Evolutionary conservation across 176 grass and related monocot species (phyloP).

Genomic region (Ensete glaucum): DNA sequence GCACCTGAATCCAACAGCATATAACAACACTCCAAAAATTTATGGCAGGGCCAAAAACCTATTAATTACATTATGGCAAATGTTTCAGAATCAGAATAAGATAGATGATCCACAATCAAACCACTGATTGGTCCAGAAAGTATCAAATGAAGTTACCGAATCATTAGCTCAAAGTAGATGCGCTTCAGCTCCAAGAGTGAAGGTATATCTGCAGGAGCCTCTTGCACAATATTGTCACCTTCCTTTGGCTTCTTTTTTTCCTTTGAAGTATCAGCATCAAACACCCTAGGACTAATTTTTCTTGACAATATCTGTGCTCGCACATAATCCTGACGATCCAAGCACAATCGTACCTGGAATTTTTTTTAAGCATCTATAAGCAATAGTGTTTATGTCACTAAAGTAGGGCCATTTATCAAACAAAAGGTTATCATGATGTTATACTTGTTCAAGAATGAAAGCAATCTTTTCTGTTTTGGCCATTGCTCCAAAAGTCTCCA

Average conservation of each 20-base stretch:
- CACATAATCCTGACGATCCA: conserved; percentile 83
- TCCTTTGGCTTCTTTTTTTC: conserved; percentile 93
- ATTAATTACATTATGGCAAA: not conserved
- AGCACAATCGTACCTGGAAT: conserved; percentile 69
- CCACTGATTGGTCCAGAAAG: too few relatives aligned
- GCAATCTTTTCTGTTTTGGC: conserved; percentile 95
- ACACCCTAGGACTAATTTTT: conserved; percentile 87
- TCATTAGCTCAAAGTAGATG: conserved; percentile 90
- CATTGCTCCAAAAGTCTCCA: conserved; percentile 97
- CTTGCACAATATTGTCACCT: conserved; percentile 77
- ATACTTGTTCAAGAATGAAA: conserved; percentile 94
- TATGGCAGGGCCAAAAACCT: not conserved
- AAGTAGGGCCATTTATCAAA: not conserved
- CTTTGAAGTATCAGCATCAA: conserved; percentile 67
- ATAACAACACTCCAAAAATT: not conserved
- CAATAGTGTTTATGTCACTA: not conserved
- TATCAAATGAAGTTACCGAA: conserved; percentile 38
- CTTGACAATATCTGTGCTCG: conserved; percentile 87
- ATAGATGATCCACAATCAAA: not conserved
- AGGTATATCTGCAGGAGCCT: conserved; percentile 76
- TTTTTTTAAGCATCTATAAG: conserved; percentile 13
- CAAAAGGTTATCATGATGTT: not conserved
- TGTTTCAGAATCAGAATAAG: not conserved
- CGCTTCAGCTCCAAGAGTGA: conserved; percentile 80
- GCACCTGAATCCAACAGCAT: not conserved